Evolutionary conservation across 768 basidiomycete genomes (phyloP).

Genomic region (Mrakia hoshinonis): DNA sequence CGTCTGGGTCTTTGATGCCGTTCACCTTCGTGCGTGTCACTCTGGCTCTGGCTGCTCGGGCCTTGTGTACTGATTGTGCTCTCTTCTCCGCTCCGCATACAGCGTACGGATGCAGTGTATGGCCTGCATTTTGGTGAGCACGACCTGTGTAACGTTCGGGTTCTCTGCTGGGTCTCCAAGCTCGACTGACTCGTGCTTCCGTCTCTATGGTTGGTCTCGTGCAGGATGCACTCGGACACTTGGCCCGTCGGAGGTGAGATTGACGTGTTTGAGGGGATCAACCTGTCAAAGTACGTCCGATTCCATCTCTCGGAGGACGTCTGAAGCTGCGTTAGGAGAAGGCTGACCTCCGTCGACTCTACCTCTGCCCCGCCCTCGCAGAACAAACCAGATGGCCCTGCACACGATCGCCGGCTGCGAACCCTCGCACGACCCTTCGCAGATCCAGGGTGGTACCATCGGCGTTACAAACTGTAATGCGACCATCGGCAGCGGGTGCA

Average conservation of each 20-base stretch:
- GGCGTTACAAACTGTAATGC: background rate
- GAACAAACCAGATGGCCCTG: constrained; percentile 6
- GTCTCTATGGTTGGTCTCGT: background rate
- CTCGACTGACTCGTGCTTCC: no score
- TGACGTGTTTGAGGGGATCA: constrained; percentile 18
- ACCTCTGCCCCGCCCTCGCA: background rate
- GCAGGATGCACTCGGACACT: background rate
- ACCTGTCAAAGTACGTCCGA: background rate
- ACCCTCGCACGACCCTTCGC: background rate
- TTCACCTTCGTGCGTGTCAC: background rate
- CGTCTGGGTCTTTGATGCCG: constrained; percentile 20
- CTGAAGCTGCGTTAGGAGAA: no score
- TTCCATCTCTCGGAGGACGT: no score
- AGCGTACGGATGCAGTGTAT: background rate
- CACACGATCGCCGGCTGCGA: constrained; percentile 18
- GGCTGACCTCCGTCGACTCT: background rate
- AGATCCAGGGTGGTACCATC: constrained; percentile 7
- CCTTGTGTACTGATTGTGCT: background rate
- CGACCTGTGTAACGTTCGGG: background rate
- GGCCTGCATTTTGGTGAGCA: background rate
- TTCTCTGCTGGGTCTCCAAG: no score
- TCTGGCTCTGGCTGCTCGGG: no score
- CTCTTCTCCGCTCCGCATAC: background rate
- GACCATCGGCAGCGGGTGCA: constrained; percentile 11
- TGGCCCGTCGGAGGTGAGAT: constrained; percentile 19